A percentile compares a stretch with the other conserved stretches of the same genome.
Evolutionary conservation across 2,329 filamentous ascomycete genomes (phyloP).

Genomic region (Trichophyton rubrum): DNA sequence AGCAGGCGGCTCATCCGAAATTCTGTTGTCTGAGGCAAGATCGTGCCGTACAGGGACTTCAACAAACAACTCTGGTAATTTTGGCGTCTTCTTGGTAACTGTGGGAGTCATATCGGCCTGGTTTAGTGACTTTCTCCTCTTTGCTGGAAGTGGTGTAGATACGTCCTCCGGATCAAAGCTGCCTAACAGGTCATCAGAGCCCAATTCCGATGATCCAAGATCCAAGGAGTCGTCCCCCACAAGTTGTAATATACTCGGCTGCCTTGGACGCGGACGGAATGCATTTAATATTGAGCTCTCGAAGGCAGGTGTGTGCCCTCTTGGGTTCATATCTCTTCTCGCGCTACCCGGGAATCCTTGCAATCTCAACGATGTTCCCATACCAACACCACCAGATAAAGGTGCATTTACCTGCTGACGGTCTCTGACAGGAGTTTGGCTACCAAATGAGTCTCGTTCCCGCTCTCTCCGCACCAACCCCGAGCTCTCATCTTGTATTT

Average conservation of each 20-base stretch:
- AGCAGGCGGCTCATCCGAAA: background rate
- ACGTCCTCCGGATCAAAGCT: conserved; percentile 34
- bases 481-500: background rate
- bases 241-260: conserved; percentile 35
- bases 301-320: conserved; percentile 25
- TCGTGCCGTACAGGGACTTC: background rate
- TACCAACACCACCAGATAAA: background rate
- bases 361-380: background rate
- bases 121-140: conserved; percentile 22
- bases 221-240: conserved; percentile 29
- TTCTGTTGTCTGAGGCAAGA: background rate
- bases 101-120: background rate
- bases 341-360: conserved; percentile 15
- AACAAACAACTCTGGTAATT: background rate
- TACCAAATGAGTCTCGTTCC: background rate
- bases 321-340: conserved; percentile 10
- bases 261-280: conserved; percentile 32
- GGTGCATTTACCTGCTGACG: background rate
- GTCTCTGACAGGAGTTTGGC: background rate
- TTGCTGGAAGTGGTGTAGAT: conserved; percentile 32
- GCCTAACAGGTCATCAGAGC: conserved; percentile 31
- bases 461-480: background rate
- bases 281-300: conserved; percentile 34
- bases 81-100: background rate
- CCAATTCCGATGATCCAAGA: conserved; percentile 12